phyloP scores from a whole-genome alignment of 495 filamentous ascomycete species.

The Penicillium verhagenii region DNA sequence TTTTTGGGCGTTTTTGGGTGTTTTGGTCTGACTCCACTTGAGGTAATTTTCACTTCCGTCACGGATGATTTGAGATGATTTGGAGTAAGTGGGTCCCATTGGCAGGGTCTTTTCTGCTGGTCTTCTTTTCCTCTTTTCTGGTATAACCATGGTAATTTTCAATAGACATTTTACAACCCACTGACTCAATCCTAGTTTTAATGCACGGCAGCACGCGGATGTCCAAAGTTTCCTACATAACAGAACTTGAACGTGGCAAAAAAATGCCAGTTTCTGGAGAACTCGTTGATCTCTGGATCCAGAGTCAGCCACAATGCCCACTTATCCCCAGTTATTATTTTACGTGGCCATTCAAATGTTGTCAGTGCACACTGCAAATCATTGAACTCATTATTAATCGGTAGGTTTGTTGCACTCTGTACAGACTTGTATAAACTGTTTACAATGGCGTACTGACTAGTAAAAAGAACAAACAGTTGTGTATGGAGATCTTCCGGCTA shows the following conservation, averaged over 20 bases:
- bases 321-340: not conserved
- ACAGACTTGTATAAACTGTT: no score
- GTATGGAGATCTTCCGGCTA: not conserved
- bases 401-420: no score
- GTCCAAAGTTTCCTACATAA: no score
- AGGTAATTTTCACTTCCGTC: not conserved
- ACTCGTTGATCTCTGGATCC: not conserved
- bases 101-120: not conserved
- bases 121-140: not conserved
- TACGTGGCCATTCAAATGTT: no score
- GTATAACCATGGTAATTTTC: not conserved
- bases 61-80: not conserved
- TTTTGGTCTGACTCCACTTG: not conserved
- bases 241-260: not conserved
- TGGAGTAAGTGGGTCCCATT: slow-evolving; percentile 1
- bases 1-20: no score
- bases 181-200: no score
- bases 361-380: no score
- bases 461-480: not conserved
- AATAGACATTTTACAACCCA: not conserved
- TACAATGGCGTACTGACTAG: no score
- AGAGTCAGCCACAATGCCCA: not conserved
- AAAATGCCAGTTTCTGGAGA: not conserved
- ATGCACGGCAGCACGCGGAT: not conserved
- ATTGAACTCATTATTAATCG: no score